Base-by-base conservation (phyloP, 148 eudicot genomes). In the Camellia sinensis region DNA sequence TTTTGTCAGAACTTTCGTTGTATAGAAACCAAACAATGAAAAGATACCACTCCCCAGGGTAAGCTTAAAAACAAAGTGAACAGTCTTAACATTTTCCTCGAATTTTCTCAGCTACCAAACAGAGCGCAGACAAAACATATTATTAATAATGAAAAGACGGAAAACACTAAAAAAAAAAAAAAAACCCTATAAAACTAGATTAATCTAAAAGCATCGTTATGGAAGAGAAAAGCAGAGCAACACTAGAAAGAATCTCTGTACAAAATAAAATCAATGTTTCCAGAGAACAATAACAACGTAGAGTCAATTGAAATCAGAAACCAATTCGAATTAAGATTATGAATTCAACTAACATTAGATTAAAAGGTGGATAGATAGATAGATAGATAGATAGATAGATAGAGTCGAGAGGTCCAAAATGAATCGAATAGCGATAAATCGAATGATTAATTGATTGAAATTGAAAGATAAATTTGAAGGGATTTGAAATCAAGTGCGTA, bases 401-500 rank as follows among this genome's bases (percentile, higher is more conserved):
- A 17, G 7, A 17, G 52, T 6, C 21, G 53, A 69, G 73, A 69
- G 53, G 13, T 48, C 53, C 73, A 17, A 69, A 69, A 44, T 17
- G 13, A 43, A 17, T 44, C 52, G 22, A 74, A 11, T 3, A 2
- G 56, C 13, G 12, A 56, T 29, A 14, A 59, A 65, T 0, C 0
- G 57, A 70, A 3, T 18, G 11, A 78, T 66, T 59, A 63, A 9
- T 10, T 61, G 40, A 69, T 41, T 37, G 29, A 79, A 77, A 71
- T 11, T 19, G 73, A 0, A 0, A 18, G 11, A 8, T 19, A 46
- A n/a, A 57, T 52, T 40, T 17, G 14, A 50, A 13, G 19, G 6
- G 62, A 73, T 8, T 52, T 13, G n/a, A 50, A 50, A 73, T n/a
- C 40, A 3, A 10, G 14, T 41, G 66, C 29, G 9, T 56, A 90